Conservation (phyloP, 2,329 filamentous ascomycete species). For the Penicillium italicum region DNA sequence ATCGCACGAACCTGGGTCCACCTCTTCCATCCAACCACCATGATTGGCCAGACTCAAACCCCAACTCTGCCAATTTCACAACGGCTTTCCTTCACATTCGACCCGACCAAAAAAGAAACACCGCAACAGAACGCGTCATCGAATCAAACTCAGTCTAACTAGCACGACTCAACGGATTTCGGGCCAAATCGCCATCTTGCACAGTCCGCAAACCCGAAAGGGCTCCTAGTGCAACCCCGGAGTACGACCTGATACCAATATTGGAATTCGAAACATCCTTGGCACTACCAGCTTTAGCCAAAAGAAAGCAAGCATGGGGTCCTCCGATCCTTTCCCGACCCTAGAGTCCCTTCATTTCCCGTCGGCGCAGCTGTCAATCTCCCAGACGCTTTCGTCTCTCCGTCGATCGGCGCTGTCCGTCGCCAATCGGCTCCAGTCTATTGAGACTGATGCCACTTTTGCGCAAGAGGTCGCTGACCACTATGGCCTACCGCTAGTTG, state of each 20-base stretch:
- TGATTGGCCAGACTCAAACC: constrained; percentile 18
- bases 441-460: constrained; percentile 72
- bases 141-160: neutral
- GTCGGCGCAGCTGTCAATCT: constrained; percentile 60
- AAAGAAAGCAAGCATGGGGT: constrained; percentile 24
- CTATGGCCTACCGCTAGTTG: constrained; percentile 66
- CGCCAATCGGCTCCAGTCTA: constrained; percentile 76
- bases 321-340: constrained; percentile 32
- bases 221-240: constrained; percentile 4
- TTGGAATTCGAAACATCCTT: constrained; percentile 6
- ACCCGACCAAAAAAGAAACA: neutral
- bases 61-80: constrained; percentile 14
- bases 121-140: neutral
- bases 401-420: constrained; percentile 74
- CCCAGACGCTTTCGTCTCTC: constrained; percentile 65
- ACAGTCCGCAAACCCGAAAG: neutral
- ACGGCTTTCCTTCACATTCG: neutral
- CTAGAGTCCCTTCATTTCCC: constrained; percentile 53
- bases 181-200: neutral
- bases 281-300: neutral
- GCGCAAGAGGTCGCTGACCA: constrained; percentile 55
- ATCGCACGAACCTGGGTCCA: constrained; percentile 3
- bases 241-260: constrained; percentile 5
- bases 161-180: neutral
- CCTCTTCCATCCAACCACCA: neutral